Conservation (phyloP, 2,329 filamentous ascomycete genomes). For the Fusarium oxysporum region DNA sequence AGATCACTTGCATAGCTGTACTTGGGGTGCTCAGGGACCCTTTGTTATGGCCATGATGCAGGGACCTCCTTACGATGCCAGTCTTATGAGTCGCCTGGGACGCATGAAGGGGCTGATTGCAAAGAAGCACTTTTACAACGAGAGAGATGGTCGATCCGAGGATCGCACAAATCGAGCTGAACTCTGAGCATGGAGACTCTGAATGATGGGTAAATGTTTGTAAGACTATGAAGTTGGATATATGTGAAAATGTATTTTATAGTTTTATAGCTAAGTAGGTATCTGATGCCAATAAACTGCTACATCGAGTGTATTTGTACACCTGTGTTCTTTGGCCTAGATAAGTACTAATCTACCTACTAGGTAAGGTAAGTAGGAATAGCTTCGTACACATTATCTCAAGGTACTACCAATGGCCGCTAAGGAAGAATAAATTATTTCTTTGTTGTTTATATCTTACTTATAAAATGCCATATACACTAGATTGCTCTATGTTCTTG, state of each 20-base stretch:
- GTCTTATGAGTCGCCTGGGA: slow-evolving; percentile 41
- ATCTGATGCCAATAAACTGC: too few relatives aligned
- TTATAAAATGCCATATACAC: too few relatives aligned
- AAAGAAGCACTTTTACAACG: slow-evolving; percentile 5
- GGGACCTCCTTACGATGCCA: slow-evolving; percentile 50
- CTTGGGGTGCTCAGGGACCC: slow-evolving; percentile 52
- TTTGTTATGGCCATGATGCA: slow-evolving; percentile 56
- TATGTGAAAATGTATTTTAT: slow-evolving; percentile 8
- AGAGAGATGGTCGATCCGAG: not conserved
- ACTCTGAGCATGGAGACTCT: not conserved
- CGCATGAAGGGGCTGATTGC: slow-evolving; percentile 6
- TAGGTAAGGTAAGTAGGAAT: too few relatives aligned
- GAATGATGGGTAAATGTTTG: not conserved
- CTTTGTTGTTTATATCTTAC: too few relatives aligned
- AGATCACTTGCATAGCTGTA: slow-evolving; percentile 50
- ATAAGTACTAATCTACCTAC: too few relatives aligned
- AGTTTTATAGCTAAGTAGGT: too few relatives aligned
- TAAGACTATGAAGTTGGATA: not conserved
- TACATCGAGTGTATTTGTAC: too few relatives aligned
- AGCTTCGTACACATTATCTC: too few relatives aligned
- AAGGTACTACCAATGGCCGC: too few relatives aligned
- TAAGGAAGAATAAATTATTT: too few relatives aligned
- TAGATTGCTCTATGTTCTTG: too few relatives aligned
- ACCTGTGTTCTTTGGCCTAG: too few relatives aligned
- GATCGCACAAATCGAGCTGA: not conserved